phyloP scores from a whole-genome alignment of 2,329 filamentous ascomycete species.

The Hypoxylon sp. region DNA sequence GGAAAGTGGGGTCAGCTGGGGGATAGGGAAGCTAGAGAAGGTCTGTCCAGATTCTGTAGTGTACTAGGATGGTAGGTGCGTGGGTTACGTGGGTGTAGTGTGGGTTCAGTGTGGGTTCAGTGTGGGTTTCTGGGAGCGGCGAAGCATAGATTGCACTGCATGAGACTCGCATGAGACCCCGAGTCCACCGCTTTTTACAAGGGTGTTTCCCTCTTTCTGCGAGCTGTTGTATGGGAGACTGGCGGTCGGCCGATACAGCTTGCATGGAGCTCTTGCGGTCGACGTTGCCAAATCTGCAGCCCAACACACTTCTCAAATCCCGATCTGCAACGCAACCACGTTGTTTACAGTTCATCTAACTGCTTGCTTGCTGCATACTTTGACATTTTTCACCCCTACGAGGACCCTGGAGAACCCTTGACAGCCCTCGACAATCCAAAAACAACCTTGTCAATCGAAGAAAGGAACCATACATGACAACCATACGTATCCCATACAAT shows the following conservation, averaged over 20 bases:
- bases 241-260: slow-evolving; percentile 51
- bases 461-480: slow-evolving; percentile 10
- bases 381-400: slow-evolving; percentile 7
- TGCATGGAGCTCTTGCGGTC: slow-evolving; percentile 40
- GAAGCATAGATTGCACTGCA: slow-evolving; percentile 45
- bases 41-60: slow-evolving; percentile 8
- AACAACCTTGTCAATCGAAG: slow-evolving; percentile 1
- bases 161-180: slow-evolving; percentile 49
- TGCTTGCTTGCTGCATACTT: slow-evolving; percentile 16
- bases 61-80: slow-evolving; percentile 15
- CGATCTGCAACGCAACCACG: slow-evolving; percentile 47
- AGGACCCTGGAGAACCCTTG: slow-evolving; percentile 1
- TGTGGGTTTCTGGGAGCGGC: slow-evolving; percentile 34
- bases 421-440: slow-evolving; percentile 1
- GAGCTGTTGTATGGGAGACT: slow-evolving; percentile 52
- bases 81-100: slow-evolving; percentile 16
- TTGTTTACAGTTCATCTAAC: slow-evolving; percentile 28
- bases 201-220: slow-evolving; percentile 49
- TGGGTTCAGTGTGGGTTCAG: slow-evolving; percentile 1
- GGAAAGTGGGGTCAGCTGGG: slow-evolving; percentile 41
- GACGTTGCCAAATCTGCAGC: slow-evolving; percentile 46
- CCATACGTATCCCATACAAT: not conserved
- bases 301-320: slow-evolving; percentile 46
- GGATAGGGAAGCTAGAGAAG: slow-evolving; percentile 4
- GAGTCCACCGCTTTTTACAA: slow-evolving; percentile 55